Evolutionary conservation across 108 stramenopile genomes (phyloP), one percentile per base, ranked within the genome.

Genomic region (Tribonema minus): DNA sequence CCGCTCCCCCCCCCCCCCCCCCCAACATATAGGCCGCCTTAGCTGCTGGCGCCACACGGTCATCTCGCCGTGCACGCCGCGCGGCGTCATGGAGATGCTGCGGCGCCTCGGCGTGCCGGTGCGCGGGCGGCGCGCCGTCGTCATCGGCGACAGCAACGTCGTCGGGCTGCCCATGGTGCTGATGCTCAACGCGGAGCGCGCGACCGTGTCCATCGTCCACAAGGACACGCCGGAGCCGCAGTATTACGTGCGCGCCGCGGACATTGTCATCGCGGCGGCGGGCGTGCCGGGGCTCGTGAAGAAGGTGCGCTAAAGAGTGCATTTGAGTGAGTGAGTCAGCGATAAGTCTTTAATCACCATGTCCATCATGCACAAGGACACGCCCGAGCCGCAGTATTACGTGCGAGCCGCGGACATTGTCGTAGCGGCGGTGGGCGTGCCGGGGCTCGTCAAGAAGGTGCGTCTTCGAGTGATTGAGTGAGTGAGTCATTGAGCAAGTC

Each of bases 201-300:
- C 95, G 12, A 95, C 94, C 2, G 94, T 99, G 0, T 95, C 98
- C 5, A 91, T 96, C 64, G 92, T 90, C 30, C 96, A 99, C 86
- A 92, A 93, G 25, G 75, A 88, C 9, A 97, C 94, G 0, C 67
- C 80, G 20, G 67, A 96, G 84, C 87, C 90, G 6, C 82, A 86
- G 58, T 69, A 37, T 0, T 66, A 91, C 34, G 91, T 95, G 5
- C 62, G 88, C 36, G 62, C 74, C n/a, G 98, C 94, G 0, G 98
- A 99, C 83, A 92, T 99, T 72, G 94, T 99, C 26, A 86, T 99
- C 27, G 96, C 95, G 0, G 96, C 96, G 15, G 92, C 94, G 25
- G 96, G 98, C 32, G 68, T 88, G 41, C 91, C 96, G 5, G 70
- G 91, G 46, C 80, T 96, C 77, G 91, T 99, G 23, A 86, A 89